Evolutionary conservation across 768 basidiomycete genomes (phyloP).

Genomic region (Russula compacta): DNA sequence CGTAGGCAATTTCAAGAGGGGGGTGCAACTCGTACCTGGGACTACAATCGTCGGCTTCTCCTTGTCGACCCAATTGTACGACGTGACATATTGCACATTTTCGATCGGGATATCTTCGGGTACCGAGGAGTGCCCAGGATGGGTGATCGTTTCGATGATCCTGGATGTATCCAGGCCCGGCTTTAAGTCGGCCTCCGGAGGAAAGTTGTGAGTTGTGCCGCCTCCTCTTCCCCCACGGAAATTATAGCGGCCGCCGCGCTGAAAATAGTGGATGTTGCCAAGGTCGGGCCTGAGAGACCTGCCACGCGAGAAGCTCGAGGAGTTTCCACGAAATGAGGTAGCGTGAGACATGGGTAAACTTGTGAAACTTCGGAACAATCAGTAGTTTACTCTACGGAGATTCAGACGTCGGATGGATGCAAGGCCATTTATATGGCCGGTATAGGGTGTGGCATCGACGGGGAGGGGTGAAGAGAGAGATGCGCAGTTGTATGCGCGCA

Average conservation of each 20-base stretch:
- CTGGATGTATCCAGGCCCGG: constrained; percentile 7
- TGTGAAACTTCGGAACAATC: background rate
- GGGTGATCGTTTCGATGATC: constrained; percentile 4
- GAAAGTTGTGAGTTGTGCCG: background rate
- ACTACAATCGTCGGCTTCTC: constrained; percentile 25
- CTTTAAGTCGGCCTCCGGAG: background rate
- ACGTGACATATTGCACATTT: constrained; percentile 25
- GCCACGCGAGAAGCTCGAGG: background rate
- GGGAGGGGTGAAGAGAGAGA: background rate
- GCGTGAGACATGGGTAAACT: background rate
- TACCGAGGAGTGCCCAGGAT: background rate
- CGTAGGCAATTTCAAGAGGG: background rate
- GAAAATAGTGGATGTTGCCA: constrained; percentile 1
- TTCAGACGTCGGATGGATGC: background rate
- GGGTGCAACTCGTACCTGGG: constrained; percentile 21
- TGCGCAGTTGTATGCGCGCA: background rate
- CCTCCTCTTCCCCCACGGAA: background rate
- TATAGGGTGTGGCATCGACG: background rate
- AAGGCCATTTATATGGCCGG: background rate
- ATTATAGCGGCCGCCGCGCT: background rate
- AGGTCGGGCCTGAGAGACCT: background rate
- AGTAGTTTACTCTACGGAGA: background rate
- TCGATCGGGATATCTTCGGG: constrained; percentile 2
- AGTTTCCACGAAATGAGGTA: background rate
- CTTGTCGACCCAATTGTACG: constrained; percentile 26